Evolutionary conservation across 148 eudicot genomes (phyloP).

Genomic region (Nepenthes mirabilis): DNA sequence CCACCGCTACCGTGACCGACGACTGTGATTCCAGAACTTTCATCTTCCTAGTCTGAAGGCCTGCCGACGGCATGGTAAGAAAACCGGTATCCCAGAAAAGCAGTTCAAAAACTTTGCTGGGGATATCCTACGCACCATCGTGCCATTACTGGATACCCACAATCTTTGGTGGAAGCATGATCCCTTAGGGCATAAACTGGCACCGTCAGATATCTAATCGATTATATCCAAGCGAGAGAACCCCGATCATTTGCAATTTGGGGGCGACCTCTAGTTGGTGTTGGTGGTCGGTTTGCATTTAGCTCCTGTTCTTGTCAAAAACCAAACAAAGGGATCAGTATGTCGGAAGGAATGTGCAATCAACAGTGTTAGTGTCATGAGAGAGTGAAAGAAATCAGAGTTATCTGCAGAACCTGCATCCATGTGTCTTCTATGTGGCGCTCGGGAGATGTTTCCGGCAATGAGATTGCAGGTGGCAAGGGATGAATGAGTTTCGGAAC

Average conservation of each 20-base stretch:
- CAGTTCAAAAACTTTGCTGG: constrained; percentile 4
- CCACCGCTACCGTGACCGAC: not conserved
- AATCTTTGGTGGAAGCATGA: constrained; percentile 28
- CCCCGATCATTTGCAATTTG: constrained; percentile 79
- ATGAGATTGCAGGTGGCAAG: constrained; percentile 82
- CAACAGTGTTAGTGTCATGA: not conserved
- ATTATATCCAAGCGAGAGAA: constrained; percentile 91
- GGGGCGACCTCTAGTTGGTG: constrained; percentile 97
- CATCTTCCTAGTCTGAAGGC: constrained; percentile 13
- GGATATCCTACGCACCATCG: constrained; percentile 32
- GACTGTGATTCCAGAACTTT: constrained; percentile 5
- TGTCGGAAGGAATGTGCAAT: not conserved
- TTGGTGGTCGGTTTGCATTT: constrained; percentile 92
- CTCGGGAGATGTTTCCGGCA: constrained; percentile 93
- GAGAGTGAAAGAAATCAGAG: not conserved
- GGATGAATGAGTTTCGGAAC: constrained; percentile 99
- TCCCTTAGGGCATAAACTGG: constrained; percentile 10
- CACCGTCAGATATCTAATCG: constrained; percentile 6
- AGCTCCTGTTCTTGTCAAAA: constrained; percentile 44
- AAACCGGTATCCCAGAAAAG: constrained; percentile 1
- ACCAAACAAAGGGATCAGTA: not conserved
- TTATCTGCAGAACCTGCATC: constrained; percentile 68
- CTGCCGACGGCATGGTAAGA: not conserved
- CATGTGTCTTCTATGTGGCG: constrained; percentile 90
- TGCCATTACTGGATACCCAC: constrained; percentile 32